Evolutionary conservation across 768 basidiomycete species (phyloP), one percentile per base, ranked within the genome.

Genomic region (Tylopilus felleus): DNA sequence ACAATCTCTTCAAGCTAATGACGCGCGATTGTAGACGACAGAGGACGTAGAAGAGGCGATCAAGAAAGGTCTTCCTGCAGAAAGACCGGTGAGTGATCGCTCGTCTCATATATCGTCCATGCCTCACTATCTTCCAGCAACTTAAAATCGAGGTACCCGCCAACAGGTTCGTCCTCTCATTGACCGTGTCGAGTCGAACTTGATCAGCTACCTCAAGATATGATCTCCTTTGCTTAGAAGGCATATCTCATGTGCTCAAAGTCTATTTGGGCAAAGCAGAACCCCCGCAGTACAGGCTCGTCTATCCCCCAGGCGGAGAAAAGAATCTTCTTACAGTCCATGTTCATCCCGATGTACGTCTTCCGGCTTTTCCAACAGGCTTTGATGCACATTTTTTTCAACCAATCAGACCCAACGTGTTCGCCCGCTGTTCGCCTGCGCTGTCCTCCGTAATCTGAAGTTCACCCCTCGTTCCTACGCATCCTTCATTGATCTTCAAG

Each of bases 401-500:
- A 44, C 28, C 43, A n/a, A 49, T 50, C 33, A 95, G 92, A 90
- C 86, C 12, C 78, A 84, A 47, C 80, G 81, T 72, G 83, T 98
- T 60, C 84, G 97, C 60, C 95, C 95, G 1, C 86, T 84, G 73
- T 94, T 98, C 64, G 93, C 93, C 6, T 88, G 88, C 52, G 95
- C 94, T 10, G 77, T 98, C 53, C 79, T 99, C 44, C 90, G 97
- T 58, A 89, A 95, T 64, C 74, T 98, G 65, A 85, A 83, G 61
- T 95, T 99, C 75, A 92, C 90, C 27, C 84, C 84, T 40, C 79
- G 81, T 48, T 93, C 91, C 36, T 98, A 98, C 68, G 90, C 88
- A 23, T 94, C 92, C 57, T 98, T 99, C 82, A 96, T 99, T 62
- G 97, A 98, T 67, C 76, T 99, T n/a, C 97, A 99, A 74, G 97